A percentile compares a stretch with the other conserved stretches of the same genome.
These are phyloP conservation scores for Caloboletus firmus DNA, from an alignment of 1,284 basidiomycete genomes.

Conservation along the genomic window DNA sequence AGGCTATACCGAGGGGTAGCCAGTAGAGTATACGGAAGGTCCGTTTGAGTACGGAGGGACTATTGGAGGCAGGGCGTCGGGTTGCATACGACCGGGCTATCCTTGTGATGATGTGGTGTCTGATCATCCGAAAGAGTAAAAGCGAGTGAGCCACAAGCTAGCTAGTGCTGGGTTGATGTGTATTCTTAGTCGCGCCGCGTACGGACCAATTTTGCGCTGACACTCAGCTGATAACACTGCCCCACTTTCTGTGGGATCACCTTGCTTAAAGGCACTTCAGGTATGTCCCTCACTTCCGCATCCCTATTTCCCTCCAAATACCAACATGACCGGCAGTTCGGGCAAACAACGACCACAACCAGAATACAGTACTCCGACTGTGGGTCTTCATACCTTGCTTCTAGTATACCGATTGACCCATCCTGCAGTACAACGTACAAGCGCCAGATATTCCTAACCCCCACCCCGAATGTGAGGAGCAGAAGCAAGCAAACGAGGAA, in stretches of 20 bases:
- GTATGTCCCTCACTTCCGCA: not conserved
- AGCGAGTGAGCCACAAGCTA: too few species aligned
- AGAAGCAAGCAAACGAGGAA: not conserved
- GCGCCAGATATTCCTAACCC: not conserved
- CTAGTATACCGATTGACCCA: not conserved
- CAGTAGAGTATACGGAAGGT: conserved; percentile 47
- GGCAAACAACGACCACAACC: not conserved
- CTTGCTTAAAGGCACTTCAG: too few species aligned
- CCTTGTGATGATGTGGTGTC: not conserved
- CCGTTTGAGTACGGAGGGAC: conserved; percentile 15
- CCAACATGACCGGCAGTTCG: not conserved
- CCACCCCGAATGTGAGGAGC: not conserved
- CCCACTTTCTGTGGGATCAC: not conserved
- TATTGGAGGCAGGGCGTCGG: too few species aligned
- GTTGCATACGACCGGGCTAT: not conserved
- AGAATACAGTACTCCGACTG: not conserved
- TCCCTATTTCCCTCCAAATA: not conserved
- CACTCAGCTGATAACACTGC: not conserved
- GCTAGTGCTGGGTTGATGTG: too few species aligned
- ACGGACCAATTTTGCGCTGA: not conserved
- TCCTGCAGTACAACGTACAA: not conserved
- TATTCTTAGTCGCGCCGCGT: not conserved
- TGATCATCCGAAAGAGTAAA: not conserved
- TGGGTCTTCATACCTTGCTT: not conserved
- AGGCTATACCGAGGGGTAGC: conserved; percentile 53